Percentiles rank a stretch among this genome's conserved stretches.
phyloP scores from a whole-genome alignment of 2,329 filamentous ascomycete genomes.

The Cercospora citrullina region DNA sequence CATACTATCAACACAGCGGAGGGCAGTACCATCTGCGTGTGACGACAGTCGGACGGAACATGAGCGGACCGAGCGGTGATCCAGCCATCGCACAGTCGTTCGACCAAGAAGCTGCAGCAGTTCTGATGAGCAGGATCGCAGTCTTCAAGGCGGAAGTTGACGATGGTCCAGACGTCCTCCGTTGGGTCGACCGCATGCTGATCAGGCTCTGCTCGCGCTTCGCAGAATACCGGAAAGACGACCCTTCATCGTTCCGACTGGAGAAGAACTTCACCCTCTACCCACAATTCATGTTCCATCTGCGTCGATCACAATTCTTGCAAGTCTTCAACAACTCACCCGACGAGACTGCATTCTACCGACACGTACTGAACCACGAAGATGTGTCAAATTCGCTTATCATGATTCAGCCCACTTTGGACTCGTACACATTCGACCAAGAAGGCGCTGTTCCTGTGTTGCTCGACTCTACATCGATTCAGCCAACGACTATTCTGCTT shows the following conservation, averaged over 20 bases:
- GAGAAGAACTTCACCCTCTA: constrained; percentile 99
- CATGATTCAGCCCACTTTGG: constrained; percentile 98
- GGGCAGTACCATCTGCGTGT: constrained; percentile 95
- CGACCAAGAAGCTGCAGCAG: constrained; percentile 95
- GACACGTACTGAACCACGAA: constrained; percentile 95
- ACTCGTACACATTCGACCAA: constrained; percentile 96
- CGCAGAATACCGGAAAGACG: constrained; percentile 96
- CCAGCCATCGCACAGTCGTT: constrained; percentile 95
- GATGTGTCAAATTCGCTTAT: constrained; percentile 94
- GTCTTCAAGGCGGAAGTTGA: constrained; percentile 99
- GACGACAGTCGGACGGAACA: constrained; percentile 85
- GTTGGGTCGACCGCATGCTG: constrained; percentile 98
- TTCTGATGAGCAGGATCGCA: constrained; percentile 98
- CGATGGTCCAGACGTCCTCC: constrained; percentile 94
- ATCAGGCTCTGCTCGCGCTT: constrained; percentile 95
- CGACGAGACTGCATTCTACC: constrained; percentile 98
- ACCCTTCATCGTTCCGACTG: constrained; percentile 91
- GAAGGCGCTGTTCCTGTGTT: constrained; percentile 92
- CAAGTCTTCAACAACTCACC: constrained; percentile 99
- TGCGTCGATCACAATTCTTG: constrained; percentile 93
- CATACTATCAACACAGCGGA: constrained; percentile 96
- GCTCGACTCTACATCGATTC: constrained; percentile 93
- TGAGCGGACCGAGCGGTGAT: constrained; percentile 91
- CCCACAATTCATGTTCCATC: constrained; percentile 99
- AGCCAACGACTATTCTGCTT: constrained; percentile 87